A percentile compares a stretch with the other conserved stretches of the same genome.
Conservation (phyloP, 1,139 yeast species). For the Geotrichum carabidarum region DNA sequence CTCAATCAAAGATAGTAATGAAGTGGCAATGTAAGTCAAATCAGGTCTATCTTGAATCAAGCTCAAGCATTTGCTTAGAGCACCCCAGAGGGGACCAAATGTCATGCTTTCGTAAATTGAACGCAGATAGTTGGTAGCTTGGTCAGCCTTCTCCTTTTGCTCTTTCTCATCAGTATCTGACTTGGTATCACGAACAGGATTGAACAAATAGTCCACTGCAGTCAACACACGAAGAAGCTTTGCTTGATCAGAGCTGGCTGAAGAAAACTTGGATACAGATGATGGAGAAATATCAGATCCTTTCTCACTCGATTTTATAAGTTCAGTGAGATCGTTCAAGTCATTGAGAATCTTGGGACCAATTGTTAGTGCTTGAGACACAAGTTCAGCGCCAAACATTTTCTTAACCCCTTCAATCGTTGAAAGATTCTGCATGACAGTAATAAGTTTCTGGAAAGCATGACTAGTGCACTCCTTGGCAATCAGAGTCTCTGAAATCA, state of each 20-base stretch:
- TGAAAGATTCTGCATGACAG: conserved; percentile 76
- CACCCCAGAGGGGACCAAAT: conserved; percentile 79
- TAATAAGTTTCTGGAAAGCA: conserved; percentile 78
- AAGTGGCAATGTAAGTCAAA: conserved; percentile 69
- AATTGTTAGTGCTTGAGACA: conserved; percentile 58
- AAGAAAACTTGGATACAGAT: conserved; percentile 62
- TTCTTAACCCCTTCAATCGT: conserved; percentile 56
- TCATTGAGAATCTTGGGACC: conserved; percentile 58
- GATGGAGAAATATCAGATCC: conserved; percentile 50
- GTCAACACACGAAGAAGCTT: conserved; percentile 78
- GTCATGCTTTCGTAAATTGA: conserved; percentile 59
- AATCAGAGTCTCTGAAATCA: conserved; percentile 64
- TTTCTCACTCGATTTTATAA: conserved; percentile 41
- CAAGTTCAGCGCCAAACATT: conserved; percentile 64
- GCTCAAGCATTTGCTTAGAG: conserved; percentile 70
- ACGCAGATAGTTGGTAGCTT: conserved; percentile 41
- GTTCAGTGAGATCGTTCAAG: conserved; percentile 48
- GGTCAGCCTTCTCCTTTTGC: conserved; percentile 38
- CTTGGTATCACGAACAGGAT: conserved; percentile 33
- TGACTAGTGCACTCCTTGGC: conserved; percentile 82
- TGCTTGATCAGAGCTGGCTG: conserved; percentile 83
- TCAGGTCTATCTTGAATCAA: conserved; percentile 40
- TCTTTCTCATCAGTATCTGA: conserved; percentile 29
- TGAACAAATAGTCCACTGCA: conserved; percentile 80
- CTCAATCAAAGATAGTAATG: conserved; percentile 80